Evolutionary conservation across 176 grass and related monocot species (phyloP).

Genomic region (Calamus simplicifolius): DNA sequence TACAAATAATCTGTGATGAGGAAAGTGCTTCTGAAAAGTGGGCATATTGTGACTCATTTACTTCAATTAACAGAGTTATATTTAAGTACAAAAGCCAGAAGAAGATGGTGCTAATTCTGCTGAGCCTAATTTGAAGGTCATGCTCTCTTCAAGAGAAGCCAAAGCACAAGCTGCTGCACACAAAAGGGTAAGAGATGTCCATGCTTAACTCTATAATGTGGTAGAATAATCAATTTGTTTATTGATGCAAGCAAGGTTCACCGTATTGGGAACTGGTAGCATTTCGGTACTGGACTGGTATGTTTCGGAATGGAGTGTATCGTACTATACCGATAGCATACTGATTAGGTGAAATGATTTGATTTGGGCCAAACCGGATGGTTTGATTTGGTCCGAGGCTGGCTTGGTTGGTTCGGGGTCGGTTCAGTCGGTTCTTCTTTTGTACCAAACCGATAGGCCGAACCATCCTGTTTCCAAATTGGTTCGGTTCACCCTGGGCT

Average conservation of each 20-base stretch:
- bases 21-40: neutral
- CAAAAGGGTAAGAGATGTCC: neutral
- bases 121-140: neutral
- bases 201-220: neutral
- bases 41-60: neutral
- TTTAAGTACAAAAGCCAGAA: neutral
- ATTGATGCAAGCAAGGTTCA: neutral
- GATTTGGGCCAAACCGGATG: too few relatives aligned
- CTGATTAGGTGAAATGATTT: too few relatives aligned
- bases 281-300: neutral
- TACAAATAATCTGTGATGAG: neutral
- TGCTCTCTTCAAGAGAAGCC: neutral
- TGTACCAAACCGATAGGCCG: too few relatives aligned
- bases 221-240: neutral
- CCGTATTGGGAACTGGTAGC: neutral
- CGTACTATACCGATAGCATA: too few relatives aligned
- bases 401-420: too few relatives aligned
- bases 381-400: too few relatives aligned
- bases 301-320: too few relatives aligned
- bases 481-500: too few relatives aligned
- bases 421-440: too few relatives aligned
- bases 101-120: neutral
- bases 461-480: too few relatives aligned
- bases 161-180: neutral
- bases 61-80: neutral